Evolutionary conservation across 495 filamentous ascomycete species (phyloP), one percentile per base, ranked within the genome.

Genomic region (Hypoxylon intermedium): DNA sequence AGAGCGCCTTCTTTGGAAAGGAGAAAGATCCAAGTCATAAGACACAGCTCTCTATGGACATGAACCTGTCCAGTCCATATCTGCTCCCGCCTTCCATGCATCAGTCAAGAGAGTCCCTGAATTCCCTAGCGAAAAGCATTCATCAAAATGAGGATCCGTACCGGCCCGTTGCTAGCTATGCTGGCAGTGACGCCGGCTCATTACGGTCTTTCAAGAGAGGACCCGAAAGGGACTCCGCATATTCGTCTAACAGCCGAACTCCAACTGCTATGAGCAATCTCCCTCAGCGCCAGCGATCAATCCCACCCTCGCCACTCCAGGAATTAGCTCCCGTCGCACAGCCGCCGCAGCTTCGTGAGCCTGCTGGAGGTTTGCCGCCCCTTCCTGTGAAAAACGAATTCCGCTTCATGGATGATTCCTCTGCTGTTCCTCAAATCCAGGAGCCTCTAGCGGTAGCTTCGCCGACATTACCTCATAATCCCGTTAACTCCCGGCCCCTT

Each of bases 1-100:
- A 70, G 63, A 78, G 72, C 21, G n/a, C n/a, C n/a, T 68, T 78
- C n/a, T 69, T 79, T 43, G 73, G 75, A 30, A 77, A 80, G 56
- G 76, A 81, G 54, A 83, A 83, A 61, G 80, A 84, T 41, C 46
- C 46, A 5, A 54, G 68, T 2, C 83, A 81, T 43, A 85, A 85
- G 52, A 70, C 79, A 20, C 92, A 93, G 44, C 75, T 97, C 68
- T 97, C 93, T 3, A 83, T 93, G 82, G 88, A 91, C 63, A 82
- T 96, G 77, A 87, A 90, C 59, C 78, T 93, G 21, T 84, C 82
- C 24, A 92, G 84, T 60, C 94, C 94, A 5, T 98, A 97, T 71
- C 82, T 98, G 9, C 77, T 98, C n/a, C 93, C 94, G 1, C 90
- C 89, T 0, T 86, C 83, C 9, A 62, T 94, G 21, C 85, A 93